Evolutionary conservation across 139 green algal species (phyloP), one percentile per base, ranked within the genome.

Genomic region (Closterium sp.): DNA sequence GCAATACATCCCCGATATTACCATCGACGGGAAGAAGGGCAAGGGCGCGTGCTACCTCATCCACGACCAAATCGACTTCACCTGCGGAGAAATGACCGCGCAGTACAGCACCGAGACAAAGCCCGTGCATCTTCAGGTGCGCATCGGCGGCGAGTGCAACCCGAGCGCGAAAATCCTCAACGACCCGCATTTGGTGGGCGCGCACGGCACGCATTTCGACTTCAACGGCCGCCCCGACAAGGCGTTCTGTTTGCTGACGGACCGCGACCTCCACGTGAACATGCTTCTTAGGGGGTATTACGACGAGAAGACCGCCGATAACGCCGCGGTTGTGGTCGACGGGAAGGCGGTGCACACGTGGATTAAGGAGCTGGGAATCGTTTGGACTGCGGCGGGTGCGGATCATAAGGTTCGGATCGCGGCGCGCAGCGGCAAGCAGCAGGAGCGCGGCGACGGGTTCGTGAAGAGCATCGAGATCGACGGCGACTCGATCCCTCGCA

Each of bases 391-490:
- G 25, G n/a, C 30, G 4, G 88, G 38, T 19, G 38, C 36, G 34
- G 38, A 91, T 7, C 88, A 89, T 31, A 90, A 34, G 25, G 12
- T 87, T n/a, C 34, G 7, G 28, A 31, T 89, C 64, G 88, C 66
- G 25, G 88, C 33, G n/a, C 31, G 88, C 31, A 10, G n/a, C 31
- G 33, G 88, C 33, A 91, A 83, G 33, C 64, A 91, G 33, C 88
- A 90, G 38, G 33, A 91, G 88, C 76, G 34, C 76, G 88, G 88
- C 88, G 85, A 91, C 89, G 89, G 89, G 0, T 92, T 88, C 89
- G 33, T 92, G 85, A 30, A 91, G 86, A 84, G 33, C 32, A 87
- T 93, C 28, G 87, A 93, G 87, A 66, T 92, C 19, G 89, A 92
- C 84, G 89, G 89, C 32, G 34, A 92, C 12, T 87, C 88, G 32